Percentiles rank a stretch among this genome's conserved stretches.
These are phyloP conservation scores for Mycena indigotica DNA, from an alignment of 768 basidiomycete species.

Conservation along the genomic window DNA sequence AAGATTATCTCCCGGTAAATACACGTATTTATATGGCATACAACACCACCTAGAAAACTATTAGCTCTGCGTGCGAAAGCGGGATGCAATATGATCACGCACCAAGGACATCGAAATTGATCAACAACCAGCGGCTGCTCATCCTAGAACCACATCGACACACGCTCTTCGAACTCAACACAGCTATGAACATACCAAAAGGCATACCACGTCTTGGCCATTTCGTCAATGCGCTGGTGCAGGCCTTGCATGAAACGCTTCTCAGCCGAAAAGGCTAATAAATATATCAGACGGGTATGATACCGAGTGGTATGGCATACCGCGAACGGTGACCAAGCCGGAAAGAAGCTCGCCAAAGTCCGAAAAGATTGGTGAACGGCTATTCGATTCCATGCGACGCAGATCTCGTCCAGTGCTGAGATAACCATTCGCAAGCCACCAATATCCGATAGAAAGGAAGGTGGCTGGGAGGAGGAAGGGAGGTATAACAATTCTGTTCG, in stretches of 20 bases:
- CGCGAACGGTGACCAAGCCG: slow-evolving; percentile 83
- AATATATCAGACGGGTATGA: background rate
- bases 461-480: slow-evolving; percentile 77
- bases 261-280: slow-evolving; percentile 76
- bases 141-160: slow-evolving; percentile 74
- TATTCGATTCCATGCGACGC: slow-evolving; percentile 89
- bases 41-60: slow-evolving; percentile 1
- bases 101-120: slow-evolving; percentile 82
- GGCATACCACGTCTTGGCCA: slow-evolving; percentile 53
- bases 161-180: background rate
- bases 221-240: slow-evolving; percentile 72
- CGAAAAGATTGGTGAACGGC: slow-evolving; percentile 80
- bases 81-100: slow-evolving; percentile 36
- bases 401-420: slow-evolving; percentile 80
- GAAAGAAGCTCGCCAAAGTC: slow-evolving; percentile 84
- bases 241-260: slow-evolving; percentile 71
- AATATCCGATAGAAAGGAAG: slow-evolving; percentile 74
- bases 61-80: background rate
- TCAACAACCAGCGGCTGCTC: slow-evolving; percentile 82
- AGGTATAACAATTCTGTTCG: slow-evolving; percentile 67
- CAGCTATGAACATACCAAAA: background rate
- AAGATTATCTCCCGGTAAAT: background rate
- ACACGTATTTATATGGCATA: background rate
- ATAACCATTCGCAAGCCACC: slow-evolving; percentile 69
- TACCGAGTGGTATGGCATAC: background rate